Evolutionary conservation across 345 rosid species (phyloP), one percentile per base, ranked within the genome.

Genomic region (Diplotaxis tenuifolia): DNA sequence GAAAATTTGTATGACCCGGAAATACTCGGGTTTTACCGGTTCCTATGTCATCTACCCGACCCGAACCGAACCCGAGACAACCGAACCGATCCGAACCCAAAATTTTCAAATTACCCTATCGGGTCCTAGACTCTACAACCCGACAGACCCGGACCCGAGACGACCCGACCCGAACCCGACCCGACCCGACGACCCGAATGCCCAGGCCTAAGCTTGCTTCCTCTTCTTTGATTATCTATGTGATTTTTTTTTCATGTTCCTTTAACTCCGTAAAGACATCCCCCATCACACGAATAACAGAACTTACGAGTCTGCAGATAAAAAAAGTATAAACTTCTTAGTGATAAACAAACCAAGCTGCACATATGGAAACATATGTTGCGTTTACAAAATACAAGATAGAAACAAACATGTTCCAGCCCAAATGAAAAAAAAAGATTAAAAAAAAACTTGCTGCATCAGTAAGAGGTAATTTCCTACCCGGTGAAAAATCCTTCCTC

Each of bases 401-500:
- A 40, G 5, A 15, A 45, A 45, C 8, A 14, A 40, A 42, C 47
- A 40, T 45, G 52, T n/a, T 47, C 20, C 53, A 16, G 21, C 53
- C 2, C 53, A 7, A 16, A 38, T 10, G 42, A 45, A 47, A 8
- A 32, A 32, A 8, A 7, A 15, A 47, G 3, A 47, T 15, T 47
- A 8, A 50, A 9, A 18, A 22, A 50, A 7, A 7, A 47, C 21
- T 5, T 47, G 54, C 20, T 5, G 7, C 10, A 21, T 15, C 54
- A 50, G 8, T 50, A 3, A 38, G 8, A 12, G 3, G 22, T 50
- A 4, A 18, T 50, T 45, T 50, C 22, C 55, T 82, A 92, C 97
- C 94, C 82, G 66, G 81, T 89, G 69, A 92, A 89, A 82, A 89
- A 89, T 62, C 97, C 97, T 79, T 86, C 87, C 69, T 72, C 80